Base-by-base conservation (phyloP, 306 rosid species). In the Fragaria vesca region DNA sequence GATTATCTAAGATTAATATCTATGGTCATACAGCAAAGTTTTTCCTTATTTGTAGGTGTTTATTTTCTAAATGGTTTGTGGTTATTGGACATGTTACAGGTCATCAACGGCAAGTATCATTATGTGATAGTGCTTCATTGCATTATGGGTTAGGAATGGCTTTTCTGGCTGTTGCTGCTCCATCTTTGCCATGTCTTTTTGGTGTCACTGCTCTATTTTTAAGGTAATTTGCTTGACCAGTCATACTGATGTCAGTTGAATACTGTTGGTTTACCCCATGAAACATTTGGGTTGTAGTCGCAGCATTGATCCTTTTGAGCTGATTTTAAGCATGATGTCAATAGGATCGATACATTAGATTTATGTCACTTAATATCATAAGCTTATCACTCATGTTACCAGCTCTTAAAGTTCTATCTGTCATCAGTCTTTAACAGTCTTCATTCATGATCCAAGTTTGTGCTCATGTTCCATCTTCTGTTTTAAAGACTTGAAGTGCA, bases 141-240 rank as follows among this genome's bases (percentile, higher is more conserved):
- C 86, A 81, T 80, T 96, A 90, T 74, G 96, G 94, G 67, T 78
- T 91, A 66, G 98, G 96, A 78, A 93, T 96, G 96, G 90, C 89
- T 66, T 76, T 96, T 79, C 86, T 96, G 86, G 97, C 99, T 80
- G 69, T 93, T 82, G 90, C 88, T 69, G 90, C 94, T 46, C 99
- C 98, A 80, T 86, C 98, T 52, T 78, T 96, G 87, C 98, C 99
- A 9, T 90, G 83, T 73, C 84, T 91, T 81, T 89, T 96, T 66
- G 98, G 98, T 82, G 74, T 96, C 76, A 96, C 98, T 71, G 98
- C 99, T 77, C 88, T 96, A 46, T 96, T 96, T 90, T 28, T 51
- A 58, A 90, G 99, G 99, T 93, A 85, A 81, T 69, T 61, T 70
- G 48, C 75, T 67, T 4, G 57, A 61, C 13, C 17, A 9, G 40